These are phyloP conservation scores for Fusarium solani-melongenae DNA, from an alignment of 2,329 filamentous ascomycete genomes.

Conservation along the genomic window DNA sequence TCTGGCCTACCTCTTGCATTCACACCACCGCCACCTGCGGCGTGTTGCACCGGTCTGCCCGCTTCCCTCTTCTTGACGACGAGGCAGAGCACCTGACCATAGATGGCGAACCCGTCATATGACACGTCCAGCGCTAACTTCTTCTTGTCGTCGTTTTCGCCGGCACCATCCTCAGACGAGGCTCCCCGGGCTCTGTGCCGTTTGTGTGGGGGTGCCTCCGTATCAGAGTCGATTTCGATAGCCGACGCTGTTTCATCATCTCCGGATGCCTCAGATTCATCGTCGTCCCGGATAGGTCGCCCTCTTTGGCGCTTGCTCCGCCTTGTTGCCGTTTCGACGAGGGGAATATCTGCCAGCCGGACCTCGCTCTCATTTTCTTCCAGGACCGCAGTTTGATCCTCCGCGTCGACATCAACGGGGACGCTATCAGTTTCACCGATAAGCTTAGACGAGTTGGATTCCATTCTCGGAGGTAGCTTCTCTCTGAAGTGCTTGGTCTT, in stretches of 20 bases:
- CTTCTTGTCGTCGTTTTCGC: slow-evolving; percentile 80
- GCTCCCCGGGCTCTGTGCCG: slow-evolving; percentile 51
- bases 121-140: slow-evolving; percentile 86
- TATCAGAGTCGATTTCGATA: slow-evolving; percentile 54
- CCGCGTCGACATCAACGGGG: slow-evolving; percentile 64
- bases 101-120: slow-evolving; percentile 97
- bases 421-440: slow-evolving; percentile 66
- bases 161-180: slow-evolving; percentile 43
- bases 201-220: slow-evolving; percentile 58
- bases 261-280: slow-evolving; percentile 44
- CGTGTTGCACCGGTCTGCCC: slow-evolving; percentile 55
- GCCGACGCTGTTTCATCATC: slow-evolving; percentile 51
- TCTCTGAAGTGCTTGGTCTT: slow-evolving; percentile 84
- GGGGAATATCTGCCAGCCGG: slow-evolving; percentile 50
- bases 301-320: slow-evolving; percentile 47
- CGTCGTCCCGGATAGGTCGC: slow-evolving; percentile 43
- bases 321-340: slow-evolving; percentile 30
- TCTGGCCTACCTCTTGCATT: slow-evolving; percentile 44
- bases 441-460: slow-evolving; percentile 72
- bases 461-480: slow-evolving; percentile 62
- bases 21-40: slow-evolving; percentile 42
- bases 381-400: slow-evolving; percentile 51
- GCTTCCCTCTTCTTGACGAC: slow-evolving; percentile 82
- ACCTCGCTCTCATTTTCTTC: slow-evolving; percentile 57
- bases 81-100: slow-evolving; percentile 90